Evolutionary conservation across 2,329 filamentous ascomycete genomes (phyloP), one percentile per base, ranked within the genome.

Genomic region (Trichophyton rubrum): DNA sequence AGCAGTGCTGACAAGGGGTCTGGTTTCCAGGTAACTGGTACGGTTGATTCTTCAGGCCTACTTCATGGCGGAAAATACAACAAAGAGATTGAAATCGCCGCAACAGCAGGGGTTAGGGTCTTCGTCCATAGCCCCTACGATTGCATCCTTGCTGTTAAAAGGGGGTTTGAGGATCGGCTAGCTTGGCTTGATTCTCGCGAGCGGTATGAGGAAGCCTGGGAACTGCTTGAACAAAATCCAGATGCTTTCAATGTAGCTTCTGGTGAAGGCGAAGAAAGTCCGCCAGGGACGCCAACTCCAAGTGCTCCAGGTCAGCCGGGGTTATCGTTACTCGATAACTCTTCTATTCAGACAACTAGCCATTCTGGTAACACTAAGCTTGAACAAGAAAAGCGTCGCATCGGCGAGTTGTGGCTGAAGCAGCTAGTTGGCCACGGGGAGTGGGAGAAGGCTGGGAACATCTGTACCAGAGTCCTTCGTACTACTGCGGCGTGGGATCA

Each of bases 51-150:
- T 67, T 79, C 65, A 80, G 84, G 68, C 78, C 77, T 58, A 72
- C 80, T 67, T 72, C 63, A 62, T 17, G 70, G 71, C 24, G 72
- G 72, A 27, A 69, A 70, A 63, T 60, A 72, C 51, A 64, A 72
- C 20, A 74, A 74, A 64, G 72, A 76, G 63, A 64, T 74, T 1
- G 79, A 77, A 55, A 76, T 81, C 65, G 75, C 76, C 17, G 73
- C 76, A 3, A 79, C 80, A 8, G 77, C 80, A 41, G 85, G 85
- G 5, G 78, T 86, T 65, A 88, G 97, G 68, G 88, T 99, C 15
- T 96, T 96, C 70, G 89, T 99, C 45, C 90, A 96, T 68, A 96
- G 90, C 67, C 93, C 93, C 0, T 99, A 95, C 69, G 93, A 99
- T 73, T 97, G 91, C 68, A 87, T 97, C n/a, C 77, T 96, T 60